Base-by-base conservation (phyloP, 139 green algal species). In the Nannochloris sp. region DNA sequence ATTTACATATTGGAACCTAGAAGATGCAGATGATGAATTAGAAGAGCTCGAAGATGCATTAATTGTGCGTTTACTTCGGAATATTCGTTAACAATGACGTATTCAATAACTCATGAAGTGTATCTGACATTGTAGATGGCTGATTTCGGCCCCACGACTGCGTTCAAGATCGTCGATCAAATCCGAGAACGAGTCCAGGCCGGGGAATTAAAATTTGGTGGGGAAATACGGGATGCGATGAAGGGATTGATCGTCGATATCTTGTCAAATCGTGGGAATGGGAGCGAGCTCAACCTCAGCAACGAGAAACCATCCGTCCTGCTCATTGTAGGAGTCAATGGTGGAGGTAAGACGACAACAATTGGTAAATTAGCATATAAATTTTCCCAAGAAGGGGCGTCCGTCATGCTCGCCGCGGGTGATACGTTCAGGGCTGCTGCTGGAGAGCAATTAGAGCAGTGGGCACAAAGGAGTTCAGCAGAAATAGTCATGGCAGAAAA, bases 381-480 rank as follows among this genome's bases (percentile, higher is more conserved):
- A 57, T 83, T 95, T 34, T 50, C 44, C n/a, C 57, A 68, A 53
- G 37, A 62, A 60, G 44, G 60, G 11, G 23, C 57, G 19, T 61
- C 85, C 73, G 88, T 97, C 34, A 74, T 94, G 64, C 76, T 99
- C 36, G 92, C 80, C 8, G 83, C 90, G 2, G 93, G 93, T 11
- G 93, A 99, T 80, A 99, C 93, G 12, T 99, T 97, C 82, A 68
- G 93, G 7, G 93, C 93, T 7, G 93, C 93, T 9, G 93, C 92
- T 7, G 76, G 64, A 6, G 93, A 99, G 84, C 93, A 99, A 84
- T 82, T 99, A 29, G 72, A 78, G 36, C 79, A 86, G 64, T 98
- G 93, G 93, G 84, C 76, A 0, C 71, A 80, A 19, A 77, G 93
- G 14, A 78, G 81, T 1, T 78, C 71, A 0, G 84, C 86, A 0